Evolutionary conservation across 768 basidiomycete species (phyloP), one percentile per base, ranked within the genome.

Genomic region (Auricularia cornea): DNA sequence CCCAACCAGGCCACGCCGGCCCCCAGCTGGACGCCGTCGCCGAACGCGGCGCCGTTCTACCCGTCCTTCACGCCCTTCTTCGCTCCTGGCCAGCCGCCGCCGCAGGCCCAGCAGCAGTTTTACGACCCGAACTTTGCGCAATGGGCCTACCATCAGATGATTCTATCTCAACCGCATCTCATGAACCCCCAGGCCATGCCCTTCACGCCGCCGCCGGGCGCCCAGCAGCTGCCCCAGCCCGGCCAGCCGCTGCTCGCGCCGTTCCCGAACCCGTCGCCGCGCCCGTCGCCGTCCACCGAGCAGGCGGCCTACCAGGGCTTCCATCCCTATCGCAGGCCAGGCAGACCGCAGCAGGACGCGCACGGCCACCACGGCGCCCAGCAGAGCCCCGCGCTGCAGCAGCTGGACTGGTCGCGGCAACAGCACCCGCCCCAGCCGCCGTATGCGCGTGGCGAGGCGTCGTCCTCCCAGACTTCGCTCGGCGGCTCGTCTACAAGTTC

Each of bases 291-390:
- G 3, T 16, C 26, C 23, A 16, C n/a, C 3, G 54, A 31, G 54
- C 54, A 20, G 3, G 54, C 26, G 12, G 29, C 8, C 30, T 79
- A 80, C 64, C 78, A 79, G 38, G 90, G 88, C 30, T 92, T 85
- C 71, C 90, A 92, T 72, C 90, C 90, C 62, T 92, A 92, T 79
- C 87, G 90, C 62, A 83, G 90, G 16, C 89, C 89, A 26, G 79
- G 72, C 74, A 26, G 54, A 26, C 26, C 54, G 30, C 54, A 62
- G 33, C 76, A 74, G 60, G 35, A 60, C 60, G 41, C 61, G 60
- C 63, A 18, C 30, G 61, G 10, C 63, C 29, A 18, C 63, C 63
- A 31, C 44, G 16, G 16, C 20, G 61, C 29, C 59, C 31, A 23
- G 44, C n/a, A 30, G 68, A 20, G 57, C 32, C 31, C 56, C 40